Base-by-base conservation (phyloP, 306 rosid species). In the Biancaea sappan region DNA sequence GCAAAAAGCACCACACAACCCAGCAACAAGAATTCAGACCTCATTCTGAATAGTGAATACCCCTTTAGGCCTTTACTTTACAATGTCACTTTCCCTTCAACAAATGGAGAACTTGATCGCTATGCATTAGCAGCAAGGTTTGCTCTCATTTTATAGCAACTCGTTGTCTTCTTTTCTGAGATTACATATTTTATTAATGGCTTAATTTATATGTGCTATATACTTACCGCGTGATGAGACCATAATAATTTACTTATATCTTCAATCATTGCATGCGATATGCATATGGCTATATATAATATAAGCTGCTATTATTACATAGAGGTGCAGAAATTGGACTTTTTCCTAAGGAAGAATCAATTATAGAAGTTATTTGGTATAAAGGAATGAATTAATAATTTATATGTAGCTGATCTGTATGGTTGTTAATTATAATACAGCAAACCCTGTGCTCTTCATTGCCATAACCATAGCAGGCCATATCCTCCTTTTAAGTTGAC, bases 31-130 rank as follows among this genome's bases (percentile, higher is more conserved):
- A 16, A 31, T 3, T 4, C 66, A 22, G 54, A 54, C 79, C 73
- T 84, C 79, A 81, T 6, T 59, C n/a, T 79, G 14, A 18, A 41
- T 51, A 35, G n/a, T n/a, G n/a, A n/a, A n/a, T n/a, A n/a, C n/a
- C n/a, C n/a, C n/a, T n/a, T n/a, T n/a, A n/a, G n/a, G n/a, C 12
- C 25, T 35, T n/a, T n/a, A n/a, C 14, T n/a, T 31, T 16, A 10
- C 67, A 21, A n/a, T 13, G 19, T 38, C 69, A 5, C 19, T n/a
- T 37, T 63, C 16, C 15, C 66, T 21, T 28, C 2, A 24, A 56
- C n/a, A 29, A 28, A 58, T 73, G 31, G 19, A 67, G 52, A 74
- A n/a, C 43, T 61, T 34, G 26, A 35, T 63, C 3, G 53, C 29
- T 26, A 28, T 79, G 79, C 58, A 16, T 58, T 66, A 48, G 56